phyloP scores from a whole-genome alignment of 2,329 filamentous ascomycete species.

The Pseudogymnoascus sp. region DNA sequence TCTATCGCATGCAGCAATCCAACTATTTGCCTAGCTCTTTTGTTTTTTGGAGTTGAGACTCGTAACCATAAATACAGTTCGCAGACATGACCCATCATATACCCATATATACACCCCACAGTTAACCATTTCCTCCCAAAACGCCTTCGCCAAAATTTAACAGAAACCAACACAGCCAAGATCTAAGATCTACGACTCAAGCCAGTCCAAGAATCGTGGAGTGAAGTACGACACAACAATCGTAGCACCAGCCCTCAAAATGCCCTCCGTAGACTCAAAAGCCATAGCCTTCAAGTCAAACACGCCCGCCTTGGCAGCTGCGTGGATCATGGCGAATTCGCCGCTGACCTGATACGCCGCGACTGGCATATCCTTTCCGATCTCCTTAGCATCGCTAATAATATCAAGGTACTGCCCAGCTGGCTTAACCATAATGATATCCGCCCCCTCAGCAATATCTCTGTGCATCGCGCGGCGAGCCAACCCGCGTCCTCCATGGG shows the following conservation, averaged over 20 bases:
- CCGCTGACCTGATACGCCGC: conserved; percentile 96
- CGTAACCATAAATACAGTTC: conserved; percentile 3
- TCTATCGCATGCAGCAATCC: conserved; percentile 5
- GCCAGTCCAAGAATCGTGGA: conserved; percentile 65
- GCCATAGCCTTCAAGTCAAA: conserved; percentile 94
- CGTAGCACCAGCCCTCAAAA: conserved; percentile 82
- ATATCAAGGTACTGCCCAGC: conserved; percentile 94
- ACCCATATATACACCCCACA: neutral
- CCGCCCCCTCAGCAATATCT: conserved; percentile 87
- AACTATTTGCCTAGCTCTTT: neutral
- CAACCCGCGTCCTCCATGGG: conserved; percentile 82
- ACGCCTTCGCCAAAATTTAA: neutral
- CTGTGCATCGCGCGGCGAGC: conserved; percentile 82
- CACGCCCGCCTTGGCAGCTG: conserved; percentile 87
- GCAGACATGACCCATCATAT: neutral
- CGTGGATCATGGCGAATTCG: conserved; percentile 97
- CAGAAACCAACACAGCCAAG: too few relatives aligned
- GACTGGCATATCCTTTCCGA: conserved; percentile 83
- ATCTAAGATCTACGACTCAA: conserved; percentile 37
- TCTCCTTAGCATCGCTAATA: conserved; percentile 92
- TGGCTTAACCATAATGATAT: conserved; percentile 99
- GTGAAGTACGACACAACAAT: conserved; percentile 95
- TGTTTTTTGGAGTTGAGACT: conserved; percentile 5
- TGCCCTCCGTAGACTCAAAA: conserved; percentile 88
- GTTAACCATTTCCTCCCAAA: neutral